Evolutionary conservation across 148 eudicot species (phyloP).

Genomic region (Nepenthes gracilis): DNA sequence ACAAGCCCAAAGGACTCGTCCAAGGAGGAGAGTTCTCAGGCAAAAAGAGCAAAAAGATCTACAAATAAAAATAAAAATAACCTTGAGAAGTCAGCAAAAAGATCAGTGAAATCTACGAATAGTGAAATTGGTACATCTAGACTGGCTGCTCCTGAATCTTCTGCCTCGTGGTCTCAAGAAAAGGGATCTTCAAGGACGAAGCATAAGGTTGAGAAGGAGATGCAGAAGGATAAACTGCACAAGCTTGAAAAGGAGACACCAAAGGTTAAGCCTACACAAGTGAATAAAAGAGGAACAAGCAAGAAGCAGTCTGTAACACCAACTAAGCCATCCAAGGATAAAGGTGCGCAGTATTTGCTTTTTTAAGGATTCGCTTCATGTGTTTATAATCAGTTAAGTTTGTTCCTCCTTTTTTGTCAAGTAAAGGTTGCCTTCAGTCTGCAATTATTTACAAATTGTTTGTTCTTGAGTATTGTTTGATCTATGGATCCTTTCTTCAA

Average conservation of each 20-base stretch:
- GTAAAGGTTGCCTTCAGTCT: too few relatives aligned
- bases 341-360: slow-evolving; percentile 25
- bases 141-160: slow-evolving; percentile 33
- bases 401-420: too few relatives aligned
- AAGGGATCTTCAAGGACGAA: slow-evolving; percentile 47
- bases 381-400: too few relatives aligned
- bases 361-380: not conserved
- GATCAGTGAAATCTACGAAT: slow-evolving; percentile 35
- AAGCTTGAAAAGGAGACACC: slow-evolving; percentile 43
- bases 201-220: slow-evolving; percentile 50
- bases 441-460: too few relatives aligned
- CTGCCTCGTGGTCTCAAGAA: slow-evolving; percentile 33
- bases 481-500: too few relatives aligned
- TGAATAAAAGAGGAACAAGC: slow-evolving; percentile 19
- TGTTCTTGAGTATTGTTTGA: too few relatives aligned
- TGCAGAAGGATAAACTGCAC: slow-evolving; percentile 20
- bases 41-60: slow-evolving; percentile 33
- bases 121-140: slow-evolving; percentile 22
- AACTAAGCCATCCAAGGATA: slow-evolving; percentile 35
- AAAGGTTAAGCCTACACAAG: slow-evolving; percentile 21
- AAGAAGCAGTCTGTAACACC: slow-evolving; percentile 46
- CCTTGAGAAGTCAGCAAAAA: slow-evolving; percentile 30
- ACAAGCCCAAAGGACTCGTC: slow-evolving; percentile 31
- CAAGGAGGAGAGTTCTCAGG: slow-evolving; percentile 31
- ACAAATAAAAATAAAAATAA: slow-evolving; percentile 20